Evolutionary conservation across 2,329 filamentous ascomycete genomes (phyloP), one percentile per base, ranked within the genome.

Genomic region (Magnaporthiopsis poae): DNA sequence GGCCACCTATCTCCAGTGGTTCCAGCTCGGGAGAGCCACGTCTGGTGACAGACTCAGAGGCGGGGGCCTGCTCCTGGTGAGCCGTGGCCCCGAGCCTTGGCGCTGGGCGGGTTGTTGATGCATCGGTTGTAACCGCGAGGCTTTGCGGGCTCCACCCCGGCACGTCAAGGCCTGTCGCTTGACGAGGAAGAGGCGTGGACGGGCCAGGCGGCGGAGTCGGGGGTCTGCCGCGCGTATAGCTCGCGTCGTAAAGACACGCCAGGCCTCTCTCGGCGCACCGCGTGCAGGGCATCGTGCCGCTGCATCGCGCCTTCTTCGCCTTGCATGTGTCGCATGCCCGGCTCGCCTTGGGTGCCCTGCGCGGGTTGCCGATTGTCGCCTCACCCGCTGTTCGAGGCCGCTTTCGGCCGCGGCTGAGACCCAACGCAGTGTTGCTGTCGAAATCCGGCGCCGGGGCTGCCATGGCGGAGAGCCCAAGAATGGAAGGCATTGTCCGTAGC

Each of bases 1-100:
- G 82, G 1, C 82, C 83, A 69, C 83, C 80, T 13, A 84, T 75
- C 65, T 77, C 75, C 0, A 75, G 69, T 5, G 71, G 74, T 8
- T 71, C 74, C 0, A 75, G 70, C 61, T 75, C 75, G 5, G 75
- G 73, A 0, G 73, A 74, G 3, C 69, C 69, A 0, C 72, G 70
- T 9, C 61, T 18, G 21, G 61, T 63, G 72, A 74, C 68, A 21
- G 63, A n/a, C 46, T 8, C 52, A 36, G 5, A 35, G 67, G 63
- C 46, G 64, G 64, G 64, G 66, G 60, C 29, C 8, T 36, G 36
- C 12, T 4, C 36, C 36, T 39, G 36, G 11, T 35, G 33, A 35
- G 33, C 33, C 33, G 33, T 9, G 33, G 33, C 33, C 33, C 11
- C 33, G 7, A 35, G 1, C 33, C 33, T 35, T 12, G 33, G 33